Base-by-base conservation (phyloP, 805 yeast species). In the Starmerella floricola region DNA sequence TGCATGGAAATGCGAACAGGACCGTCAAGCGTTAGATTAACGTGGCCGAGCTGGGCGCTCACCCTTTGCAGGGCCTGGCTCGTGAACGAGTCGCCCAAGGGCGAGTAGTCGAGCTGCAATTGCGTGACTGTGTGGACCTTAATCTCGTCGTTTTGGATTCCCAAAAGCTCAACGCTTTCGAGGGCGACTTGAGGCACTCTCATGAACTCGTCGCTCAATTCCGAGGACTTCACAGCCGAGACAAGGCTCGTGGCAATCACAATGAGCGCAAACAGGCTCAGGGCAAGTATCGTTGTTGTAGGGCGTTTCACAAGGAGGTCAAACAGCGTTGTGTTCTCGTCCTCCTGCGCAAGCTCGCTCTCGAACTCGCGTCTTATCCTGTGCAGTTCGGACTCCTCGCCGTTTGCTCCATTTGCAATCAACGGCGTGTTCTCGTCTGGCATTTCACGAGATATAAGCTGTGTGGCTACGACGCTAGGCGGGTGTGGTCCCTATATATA, bases 341-440 rank as follows among this genome's bases (percentile, higher is more conserved):
- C 52, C 34, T 52, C 53, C 24, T 42, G 48, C 15, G 20, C 44
- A 15, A 52, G 32, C 11, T 45, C 51, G n/a, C 44, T 43, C 10
- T 46, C 46, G 33, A 52, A 50, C 12, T 48, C 48, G 3, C 40
- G 49, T 12, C 34, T 34, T 6, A 49, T 18, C 29, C 26, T 20
- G 21, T 39, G 43, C 3, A 39, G 21, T 4, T 32, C 45, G 13
- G 31, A 34, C 10, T 5, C 10, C 10, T 31, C 21, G 6, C 35
- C 23, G n/a, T 6, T 18, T 16, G 4, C 15, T 4, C 26, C 26
- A 23, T 10, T 23, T n/a, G n/a, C n/a, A n/a, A n/a, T n/a, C n/a
- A n/a, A n/a, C n/a, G n/a, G n/a, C n/a, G n/a, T n/a, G n/a, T n/a
- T n/a, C n/a, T n/a, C n/a, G n/a, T n/a, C n/a, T n/a, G n/a, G n/a